These are phyloP conservation scores for Panus rudis DNA, from an alignment of 768 basidiomycete species.

Conservation along the genomic window DNA sequence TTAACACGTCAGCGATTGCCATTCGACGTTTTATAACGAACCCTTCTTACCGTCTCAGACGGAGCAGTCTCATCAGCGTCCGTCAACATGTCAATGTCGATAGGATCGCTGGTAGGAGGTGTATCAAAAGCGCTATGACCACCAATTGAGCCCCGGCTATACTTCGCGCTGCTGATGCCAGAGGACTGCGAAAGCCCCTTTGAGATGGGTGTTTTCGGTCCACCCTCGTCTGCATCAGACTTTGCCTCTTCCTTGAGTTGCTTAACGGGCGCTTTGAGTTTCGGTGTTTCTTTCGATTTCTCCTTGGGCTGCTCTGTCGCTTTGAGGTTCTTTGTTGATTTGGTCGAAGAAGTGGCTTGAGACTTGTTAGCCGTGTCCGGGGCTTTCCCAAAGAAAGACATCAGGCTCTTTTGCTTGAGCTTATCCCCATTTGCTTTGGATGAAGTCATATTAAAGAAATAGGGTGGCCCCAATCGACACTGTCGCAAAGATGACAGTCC, in stretches of 20 bases:
- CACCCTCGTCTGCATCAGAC: constrained; percentile 13
- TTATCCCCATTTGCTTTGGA: constrained; percentile 11
- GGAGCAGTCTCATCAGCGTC: constrained; percentile 39
- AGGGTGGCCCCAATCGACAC: too few species aligned
- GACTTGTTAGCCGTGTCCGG: constrained; percentile 4
- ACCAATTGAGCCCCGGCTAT: constrained; percentile 40
- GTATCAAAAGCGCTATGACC: constrained; percentile 45
- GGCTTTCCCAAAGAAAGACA: constrained; percentile 50
- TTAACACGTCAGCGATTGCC: background rate
- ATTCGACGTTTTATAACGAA: background rate
- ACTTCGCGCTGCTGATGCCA: constrained; percentile 28
- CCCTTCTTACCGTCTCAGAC: constrained; percentile 7
- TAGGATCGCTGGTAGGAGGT: constrained; percentile 71
- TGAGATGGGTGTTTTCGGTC: constrained; percentile 12
- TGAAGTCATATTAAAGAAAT: too few species aligned
- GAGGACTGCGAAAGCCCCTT: constrained; percentile 30
- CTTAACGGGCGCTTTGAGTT: constrained; percentile 2
- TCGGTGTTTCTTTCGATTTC: background rate
- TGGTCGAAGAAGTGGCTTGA: background rate
- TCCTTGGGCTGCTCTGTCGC: background rate
- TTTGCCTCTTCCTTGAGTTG: constrained; percentile 11
- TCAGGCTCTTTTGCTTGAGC: constrained; percentile 68
- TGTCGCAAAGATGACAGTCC: too few species aligned
- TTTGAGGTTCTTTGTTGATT: background rate
- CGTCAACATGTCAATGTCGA: constrained; percentile 69